A percentile compares a stretch with the other conserved stretches of the same genome.
Conservation (phyloP, 139 green algal genomes). For the Nannochloris sp. region DNA sequence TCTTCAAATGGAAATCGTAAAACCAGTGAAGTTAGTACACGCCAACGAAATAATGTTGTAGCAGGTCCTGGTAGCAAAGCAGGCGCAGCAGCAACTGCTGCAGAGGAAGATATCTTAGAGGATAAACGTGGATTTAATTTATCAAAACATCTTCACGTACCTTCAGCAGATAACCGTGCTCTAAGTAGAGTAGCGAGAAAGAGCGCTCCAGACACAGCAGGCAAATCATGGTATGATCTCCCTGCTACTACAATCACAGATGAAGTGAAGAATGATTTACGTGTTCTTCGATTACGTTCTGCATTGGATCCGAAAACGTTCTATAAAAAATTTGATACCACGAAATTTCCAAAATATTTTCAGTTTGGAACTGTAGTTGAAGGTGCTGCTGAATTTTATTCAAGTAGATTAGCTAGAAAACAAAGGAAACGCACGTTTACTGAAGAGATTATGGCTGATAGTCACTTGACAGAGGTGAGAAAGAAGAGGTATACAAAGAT, state of each 20-base stretch:
- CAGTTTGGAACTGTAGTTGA: slow-evolving; percentile 35
- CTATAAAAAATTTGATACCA: slow-evolving; percentile 72
- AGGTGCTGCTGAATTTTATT: slow-evolving; percentile 39
- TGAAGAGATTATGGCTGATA: slow-evolving; percentile 63
- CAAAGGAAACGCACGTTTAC: slow-evolving; percentile 59
- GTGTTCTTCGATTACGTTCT: slow-evolving; percentile 27
- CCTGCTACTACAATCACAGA: slow-evolving; percentile 28
- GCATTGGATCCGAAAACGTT: slow-evolving; percentile 71
- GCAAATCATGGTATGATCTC: slow-evolving; percentile 26
- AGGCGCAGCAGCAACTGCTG: not conserved
- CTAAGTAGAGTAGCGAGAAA: not conserved
- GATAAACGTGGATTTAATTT: not conserved
- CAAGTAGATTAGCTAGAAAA: slow-evolving; percentile 50
- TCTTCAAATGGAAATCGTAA: not conserved
- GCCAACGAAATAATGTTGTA: not conserved
- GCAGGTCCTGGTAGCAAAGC: not conserved
- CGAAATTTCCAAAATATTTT: slow-evolving; percentile 64
- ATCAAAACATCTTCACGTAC: not conserved
- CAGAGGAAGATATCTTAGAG: not conserved
- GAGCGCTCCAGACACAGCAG: slow-evolving; percentile 7
- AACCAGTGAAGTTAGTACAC: not conserved
- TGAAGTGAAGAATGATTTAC: slow-evolving; percentile 32
- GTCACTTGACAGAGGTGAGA: slow-evolving; percentile 31
- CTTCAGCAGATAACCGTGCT: slow-evolving; percentile 5
- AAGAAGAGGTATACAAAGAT: slow-evolving; percentile 48